Conservation (phyloP, 2,329 filamentous ascomycete genomes). For the Talaromyces sp. region DNA sequence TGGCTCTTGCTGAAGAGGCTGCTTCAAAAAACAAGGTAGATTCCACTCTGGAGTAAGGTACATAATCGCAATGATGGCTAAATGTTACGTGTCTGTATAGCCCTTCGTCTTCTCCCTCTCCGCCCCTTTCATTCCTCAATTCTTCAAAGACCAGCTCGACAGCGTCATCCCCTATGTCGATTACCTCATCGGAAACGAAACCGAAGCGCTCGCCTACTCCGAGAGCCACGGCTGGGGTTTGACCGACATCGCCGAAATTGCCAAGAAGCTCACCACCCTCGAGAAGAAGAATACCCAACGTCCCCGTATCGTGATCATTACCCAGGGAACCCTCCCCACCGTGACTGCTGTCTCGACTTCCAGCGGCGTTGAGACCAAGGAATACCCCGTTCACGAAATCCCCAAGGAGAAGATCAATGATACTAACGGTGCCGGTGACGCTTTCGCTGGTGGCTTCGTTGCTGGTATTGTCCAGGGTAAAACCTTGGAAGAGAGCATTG, state of each 20-base stretch:
- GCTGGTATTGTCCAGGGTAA: conserved; percentile 86
- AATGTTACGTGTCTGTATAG: conserved; percentile 31
- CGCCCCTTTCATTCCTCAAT: conserved; percentile 91
- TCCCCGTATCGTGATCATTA: conserved; percentile 84
- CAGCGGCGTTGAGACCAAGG: conserved; percentile 64
- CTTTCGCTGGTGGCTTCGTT: conserved; percentile 90
- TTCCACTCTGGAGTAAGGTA: neutral
- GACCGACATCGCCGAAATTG: conserved; percentile 79
- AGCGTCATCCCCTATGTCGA: conserved; percentile 87
- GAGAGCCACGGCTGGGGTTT: conserved; percentile 72
- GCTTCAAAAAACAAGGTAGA: conserved; percentile 77
- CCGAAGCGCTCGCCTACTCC: conserved; percentile 84
- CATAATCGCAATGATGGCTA: neutral
- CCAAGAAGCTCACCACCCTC: conserved; percentile 76
- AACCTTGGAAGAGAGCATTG: conserved; percentile 70
- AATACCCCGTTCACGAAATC: conserved; percentile 79
- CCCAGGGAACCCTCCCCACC: conserved; percentile 89
- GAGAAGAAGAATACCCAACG: conserved; percentile 89
- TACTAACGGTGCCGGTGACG: conserved; percentile 95
- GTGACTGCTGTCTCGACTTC: conserved; percentile 72
- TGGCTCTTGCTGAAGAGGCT: conserved; percentile 86
- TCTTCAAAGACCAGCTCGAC: conserved; percentile 96
- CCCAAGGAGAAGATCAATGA: conserved; percentile 78
- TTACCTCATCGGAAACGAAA: conserved; percentile 95
- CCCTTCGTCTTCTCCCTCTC: conserved; percentile 85